These are phyloP conservation scores for Verbena officinalis DNA, from an alignment of 257 asterid genomes.

Conservation along the genomic window DNA sequence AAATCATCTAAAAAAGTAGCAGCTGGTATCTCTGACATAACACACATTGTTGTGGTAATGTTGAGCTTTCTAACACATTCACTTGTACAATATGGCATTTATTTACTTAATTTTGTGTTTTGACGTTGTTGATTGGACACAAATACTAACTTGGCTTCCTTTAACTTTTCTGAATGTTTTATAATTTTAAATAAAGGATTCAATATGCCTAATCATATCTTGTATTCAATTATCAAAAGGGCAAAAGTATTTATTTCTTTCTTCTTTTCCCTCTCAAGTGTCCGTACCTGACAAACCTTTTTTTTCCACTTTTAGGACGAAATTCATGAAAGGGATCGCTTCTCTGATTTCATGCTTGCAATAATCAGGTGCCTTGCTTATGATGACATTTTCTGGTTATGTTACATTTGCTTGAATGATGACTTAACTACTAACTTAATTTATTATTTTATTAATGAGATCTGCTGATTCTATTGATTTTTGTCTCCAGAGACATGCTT, in stretches of 20 bases:
- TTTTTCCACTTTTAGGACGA: conserved; percentile 69
- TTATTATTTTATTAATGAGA: no score
- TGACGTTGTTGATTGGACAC: not conserved
- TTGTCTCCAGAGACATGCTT: conserved; percentile 79
- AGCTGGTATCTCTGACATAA: conserved; percentile 55
- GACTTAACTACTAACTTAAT: not conserved
- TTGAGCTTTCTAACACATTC: conserved; percentile 14
- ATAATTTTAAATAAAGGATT: not conserved
- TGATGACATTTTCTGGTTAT: conserved; percentile 21
- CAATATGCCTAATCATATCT: not conserved
- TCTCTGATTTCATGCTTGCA: conserved; percentile 95
- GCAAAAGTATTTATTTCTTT: conserved; percentile 4
- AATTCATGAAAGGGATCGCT: conserved; percentile 98
- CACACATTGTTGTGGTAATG: conserved; percentile 95
- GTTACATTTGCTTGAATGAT: conserved; percentile 11
- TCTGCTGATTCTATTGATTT: conserved; percentile 34
- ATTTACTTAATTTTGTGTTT: conserved; percentile 7
- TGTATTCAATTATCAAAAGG: conserved; percentile 1
- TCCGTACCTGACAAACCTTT: conserved; percentile 27
- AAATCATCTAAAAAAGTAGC: conserved; percentile 37
- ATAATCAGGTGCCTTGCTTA: conserved; percentile 72
- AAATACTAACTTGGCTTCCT: not conserved
- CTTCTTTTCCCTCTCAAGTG: conserved; percentile 19
- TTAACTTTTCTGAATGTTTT: not conserved
- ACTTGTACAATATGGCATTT: conserved; percentile 15